phyloP scores from a whole-genome alignment of 345 rosid genomes.

The Moricandia moricandioides region DNA sequence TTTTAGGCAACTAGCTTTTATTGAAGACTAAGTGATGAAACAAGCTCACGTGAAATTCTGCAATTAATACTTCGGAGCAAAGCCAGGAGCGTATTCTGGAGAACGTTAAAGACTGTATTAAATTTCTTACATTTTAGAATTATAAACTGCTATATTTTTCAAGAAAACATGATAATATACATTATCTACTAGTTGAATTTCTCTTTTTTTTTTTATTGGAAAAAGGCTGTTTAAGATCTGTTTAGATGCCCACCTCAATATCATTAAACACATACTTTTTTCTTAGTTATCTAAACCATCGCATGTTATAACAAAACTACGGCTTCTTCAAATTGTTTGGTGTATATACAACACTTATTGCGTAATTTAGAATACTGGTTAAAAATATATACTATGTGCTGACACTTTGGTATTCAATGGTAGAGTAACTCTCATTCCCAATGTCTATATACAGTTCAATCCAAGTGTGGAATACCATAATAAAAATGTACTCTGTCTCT shows the following conservation, averaged over 20 bases:
- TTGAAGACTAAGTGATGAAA: not conserved
- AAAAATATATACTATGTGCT: not conserved
- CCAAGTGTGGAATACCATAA: not conserved
- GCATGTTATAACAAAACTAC: not conserved
- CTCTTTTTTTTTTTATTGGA: not conserved
- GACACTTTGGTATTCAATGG: not conserved
- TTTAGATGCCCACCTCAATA: not conserved
- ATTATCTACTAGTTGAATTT: not conserved
- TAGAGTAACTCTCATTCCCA: not conserved
- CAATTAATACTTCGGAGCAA: conserved; percentile 25
- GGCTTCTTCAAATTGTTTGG: not conserved
- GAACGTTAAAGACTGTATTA: conserved; percentile 2
- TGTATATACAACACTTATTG: not conserved
- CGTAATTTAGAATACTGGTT: not conserved
- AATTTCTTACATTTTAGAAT: not conserved
- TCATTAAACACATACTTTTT: not conserved
- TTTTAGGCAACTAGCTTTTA: conserved; percentile 15
- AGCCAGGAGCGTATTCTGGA: conserved; percentile 31
- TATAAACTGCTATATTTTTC: not conserved
- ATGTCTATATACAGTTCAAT: not conserved
- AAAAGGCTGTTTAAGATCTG: not conserved
- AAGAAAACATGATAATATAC: not conserved
- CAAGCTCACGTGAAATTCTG: conserved; percentile 30
- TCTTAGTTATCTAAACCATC: not conserved
- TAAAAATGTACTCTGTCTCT: not conserved